These are phyloP conservation scores for Boechera stricta DNA, from an alignment of 345 rosid genomes.

Conservation along the genomic window DNA sequence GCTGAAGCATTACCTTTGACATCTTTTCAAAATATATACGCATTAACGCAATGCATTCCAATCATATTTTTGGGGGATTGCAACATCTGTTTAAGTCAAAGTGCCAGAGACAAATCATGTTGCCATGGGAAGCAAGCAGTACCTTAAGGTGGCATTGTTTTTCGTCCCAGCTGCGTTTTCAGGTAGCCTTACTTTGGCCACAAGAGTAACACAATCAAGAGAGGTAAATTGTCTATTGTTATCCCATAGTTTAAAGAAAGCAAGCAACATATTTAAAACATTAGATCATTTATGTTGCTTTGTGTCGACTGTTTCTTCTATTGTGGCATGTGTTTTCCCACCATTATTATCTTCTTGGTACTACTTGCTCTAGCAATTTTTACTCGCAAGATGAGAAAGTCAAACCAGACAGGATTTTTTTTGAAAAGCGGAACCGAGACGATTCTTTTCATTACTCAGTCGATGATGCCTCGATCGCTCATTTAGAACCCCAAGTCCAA, in stretches of 20 bases:
- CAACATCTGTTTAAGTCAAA: neutral
- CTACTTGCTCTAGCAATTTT: neutral
- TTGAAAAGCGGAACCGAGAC: no score
- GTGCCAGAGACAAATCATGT: neutral
- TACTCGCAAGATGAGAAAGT: neutral
- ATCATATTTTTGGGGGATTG: neutral
- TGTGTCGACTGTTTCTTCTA: neutral
- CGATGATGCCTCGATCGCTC: no score
- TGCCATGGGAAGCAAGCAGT: neutral
- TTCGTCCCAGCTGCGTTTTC: no score
- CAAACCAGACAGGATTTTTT: neutral
- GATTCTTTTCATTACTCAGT: no score
- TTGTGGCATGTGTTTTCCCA: neutral
- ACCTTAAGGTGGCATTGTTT: neutral
- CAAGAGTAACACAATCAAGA: neutral
- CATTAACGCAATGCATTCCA: slow-evolving; percentile 14
- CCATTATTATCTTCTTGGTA: no score
- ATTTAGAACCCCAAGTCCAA: no score
- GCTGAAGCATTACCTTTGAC: neutral
- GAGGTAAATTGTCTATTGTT: slow-evolving; percentile 13
- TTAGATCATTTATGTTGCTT: neutral
- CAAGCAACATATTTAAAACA: neutral
- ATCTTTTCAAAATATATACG: neutral
- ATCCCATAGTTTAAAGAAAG: neutral
- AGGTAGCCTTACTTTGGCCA: no score